These are phyloP conservation scores for Lasiosphaeria ovina DNA, from an alignment of 495 filamentous ascomycete genomes.

Conservation along the genomic window DNA sequence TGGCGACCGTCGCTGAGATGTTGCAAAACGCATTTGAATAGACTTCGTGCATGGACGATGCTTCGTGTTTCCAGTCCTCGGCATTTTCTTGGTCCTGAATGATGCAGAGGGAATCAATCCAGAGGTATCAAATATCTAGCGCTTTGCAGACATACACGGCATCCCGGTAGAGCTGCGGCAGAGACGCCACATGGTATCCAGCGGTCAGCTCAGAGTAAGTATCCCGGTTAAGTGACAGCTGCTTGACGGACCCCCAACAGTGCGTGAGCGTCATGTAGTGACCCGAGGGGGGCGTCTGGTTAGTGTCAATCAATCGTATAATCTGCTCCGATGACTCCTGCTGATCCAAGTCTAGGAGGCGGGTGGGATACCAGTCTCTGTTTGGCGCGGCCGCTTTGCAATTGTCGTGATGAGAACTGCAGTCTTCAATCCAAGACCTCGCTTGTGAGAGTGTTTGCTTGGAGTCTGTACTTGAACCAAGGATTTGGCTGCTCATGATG, in stretches of 20 bases:
- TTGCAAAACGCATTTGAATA: slow-evolving; percentile 4
- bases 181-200: not conserved
- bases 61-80: slow-evolving; percentile 6
- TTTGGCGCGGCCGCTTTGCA: not conserved
- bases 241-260: slow-evolving; percentile 1
- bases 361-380: not conserved
- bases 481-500: too few relatives aligned
- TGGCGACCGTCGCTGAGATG: slow-evolving; percentile 5
- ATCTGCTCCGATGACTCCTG: not conserved
- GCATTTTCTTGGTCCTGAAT: slow-evolving; percentile 1
- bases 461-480: not conserved
- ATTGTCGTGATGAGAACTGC: not conserved
- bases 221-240: not conserved
- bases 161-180: not conserved
- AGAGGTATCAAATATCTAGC: not conserved
- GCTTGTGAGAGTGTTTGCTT: not conserved
- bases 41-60: slow-evolving; percentile 1
- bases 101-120: not conserved
- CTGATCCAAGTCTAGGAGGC: not conserved
- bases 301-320: not conserved
- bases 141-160: not conserved
- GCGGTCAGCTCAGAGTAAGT: not conserved
- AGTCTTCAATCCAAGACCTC: not conserved
- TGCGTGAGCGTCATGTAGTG: slow-evolving; percentile 1
- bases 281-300: not conserved